Percentiles rank a stretch among this genome's conserved stretches.
Evolutionary conservation across 225 moss, liverwort and hornwort species (phyloP).

Genomic region (Straminergon stramineum): DNA sequence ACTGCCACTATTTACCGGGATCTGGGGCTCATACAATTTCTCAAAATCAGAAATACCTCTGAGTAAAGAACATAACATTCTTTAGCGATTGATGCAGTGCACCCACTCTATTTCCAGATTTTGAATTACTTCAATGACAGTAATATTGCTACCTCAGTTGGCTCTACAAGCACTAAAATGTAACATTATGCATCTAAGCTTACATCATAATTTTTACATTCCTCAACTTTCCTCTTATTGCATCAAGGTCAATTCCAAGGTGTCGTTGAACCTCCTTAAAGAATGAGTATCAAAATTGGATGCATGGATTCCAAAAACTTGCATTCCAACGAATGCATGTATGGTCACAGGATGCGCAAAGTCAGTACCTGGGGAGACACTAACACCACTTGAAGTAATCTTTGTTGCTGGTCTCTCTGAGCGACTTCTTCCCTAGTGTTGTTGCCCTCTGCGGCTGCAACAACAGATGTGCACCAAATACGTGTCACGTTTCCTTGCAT

Average conservation of each 20-base stretch:
- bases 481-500: not conserved
- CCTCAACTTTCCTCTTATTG: not conserved
- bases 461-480: not conserved
- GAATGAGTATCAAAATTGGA: not conserved
- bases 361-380: constrained; percentile 58
- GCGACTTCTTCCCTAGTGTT: not conserved
- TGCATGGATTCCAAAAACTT: not conserved
- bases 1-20: constrained; percentile 72
- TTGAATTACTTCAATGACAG: not conserved
- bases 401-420: constrained; percentile 13
- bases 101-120: not conserved
- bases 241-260: not conserved
- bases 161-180: not conserved
- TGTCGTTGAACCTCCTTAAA: not conserved
- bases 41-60: not conserved
- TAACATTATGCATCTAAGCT: not conserved
- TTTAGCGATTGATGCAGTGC: not conserved
- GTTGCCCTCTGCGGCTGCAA: constrained; percentile 13
- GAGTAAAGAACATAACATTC: not conserved
- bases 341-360: not conserved
- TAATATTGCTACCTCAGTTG: not conserved
- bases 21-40: constrained; percentile 13
- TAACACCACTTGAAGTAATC: constrained; percentile 60
- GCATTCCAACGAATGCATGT: not conserved
- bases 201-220: not conserved